Evolutionary conservation across 208 protist species (phyloP).

Genomic region (Wallacemonas rigidus): DNA sequence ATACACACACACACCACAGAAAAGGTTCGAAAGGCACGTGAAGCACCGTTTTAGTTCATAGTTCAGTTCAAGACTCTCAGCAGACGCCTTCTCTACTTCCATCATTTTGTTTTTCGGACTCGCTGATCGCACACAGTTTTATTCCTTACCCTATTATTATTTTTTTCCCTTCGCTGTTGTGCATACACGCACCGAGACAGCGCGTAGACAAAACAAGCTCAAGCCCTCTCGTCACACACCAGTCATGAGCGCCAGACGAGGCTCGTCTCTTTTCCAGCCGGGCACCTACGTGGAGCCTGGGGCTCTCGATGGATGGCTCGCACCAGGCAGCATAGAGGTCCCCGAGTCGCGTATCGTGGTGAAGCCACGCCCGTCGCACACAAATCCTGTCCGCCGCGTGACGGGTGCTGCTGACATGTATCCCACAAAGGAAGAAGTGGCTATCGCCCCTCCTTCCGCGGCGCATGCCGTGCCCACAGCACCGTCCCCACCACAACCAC

Average conservation of each 20-base stretch:
- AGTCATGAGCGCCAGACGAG: constrained; percentile 9
- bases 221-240: not conserved
- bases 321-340: not conserved
- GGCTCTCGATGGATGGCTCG: not conserved
- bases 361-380: constrained; percentile 2
- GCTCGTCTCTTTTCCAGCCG: not conserved
- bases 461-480: too few relatives aligned
- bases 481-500: too few relatives aligned
- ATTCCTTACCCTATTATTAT: not conserved
- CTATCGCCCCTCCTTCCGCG: too few relatives aligned
- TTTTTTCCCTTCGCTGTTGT: not conserved
- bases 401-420: not conserved
- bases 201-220: constrained; percentile 5
- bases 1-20: too few relatives aligned
- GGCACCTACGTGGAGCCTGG: constrained; percentile 3
- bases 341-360: constrained; percentile 13
- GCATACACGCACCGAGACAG: not conserved
- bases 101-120: not conserved
- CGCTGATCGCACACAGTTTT: too few relatives aligned
- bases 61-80: not conserved
- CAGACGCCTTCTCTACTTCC: constrained; percentile 1
- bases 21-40: too few relatives aligned
- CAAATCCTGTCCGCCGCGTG: not conserved
- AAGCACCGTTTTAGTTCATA: too few relatives aligned
- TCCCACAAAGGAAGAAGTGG: not conserved